phyloP scores from a whole-genome alignment of 192 early-diverging fungal species.

The Backusella morwellensis region DNA sequence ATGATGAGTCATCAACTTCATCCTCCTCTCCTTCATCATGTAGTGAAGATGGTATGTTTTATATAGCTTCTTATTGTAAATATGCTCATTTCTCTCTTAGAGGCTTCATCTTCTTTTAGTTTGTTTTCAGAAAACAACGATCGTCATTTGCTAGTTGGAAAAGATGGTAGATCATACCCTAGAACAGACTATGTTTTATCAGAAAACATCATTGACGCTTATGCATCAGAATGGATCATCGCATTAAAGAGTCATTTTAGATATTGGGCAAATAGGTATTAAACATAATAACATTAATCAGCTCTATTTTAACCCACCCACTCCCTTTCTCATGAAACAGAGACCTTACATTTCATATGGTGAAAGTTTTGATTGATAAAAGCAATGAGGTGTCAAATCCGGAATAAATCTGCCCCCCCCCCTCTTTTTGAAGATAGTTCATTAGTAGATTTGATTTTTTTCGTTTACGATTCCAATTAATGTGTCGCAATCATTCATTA shows the following conservation, averaged over 20 bases:
- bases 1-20: not conserved
- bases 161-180: slow-evolving; percentile 17
- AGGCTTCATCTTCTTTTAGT: not conserved
- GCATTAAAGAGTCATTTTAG: slow-evolving; percentile 50
- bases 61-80: not conserved
- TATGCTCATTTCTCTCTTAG: not conserved
- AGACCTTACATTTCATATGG: slow-evolving; percentile 20
- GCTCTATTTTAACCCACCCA: too few relatives aligned
- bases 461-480: not conserved
- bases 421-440: not conserved
- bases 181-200: slow-evolving; percentile 46
- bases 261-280: slow-evolving; percentile 49
- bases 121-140: not conserved
- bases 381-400: not conserved
- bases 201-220: slow-evolving; percentile 45
- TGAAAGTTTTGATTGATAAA: slow-evolving; percentile 8
- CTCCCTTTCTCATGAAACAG: not conserved
- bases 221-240: slow-evolving; percentile 46
- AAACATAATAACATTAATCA: not conserved
- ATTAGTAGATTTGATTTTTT: not conserved
- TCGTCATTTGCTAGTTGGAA: not conserved
- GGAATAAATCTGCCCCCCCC: not conserved
- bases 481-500: not conserved
- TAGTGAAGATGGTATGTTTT: slow-evolving; percentile 3
- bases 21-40: not conserved